These are phyloP conservation scores for Peltaster fructicola DNA, from an alignment of 2,329 filamentous ascomycete species.

Conservation along the genomic window DNA sequence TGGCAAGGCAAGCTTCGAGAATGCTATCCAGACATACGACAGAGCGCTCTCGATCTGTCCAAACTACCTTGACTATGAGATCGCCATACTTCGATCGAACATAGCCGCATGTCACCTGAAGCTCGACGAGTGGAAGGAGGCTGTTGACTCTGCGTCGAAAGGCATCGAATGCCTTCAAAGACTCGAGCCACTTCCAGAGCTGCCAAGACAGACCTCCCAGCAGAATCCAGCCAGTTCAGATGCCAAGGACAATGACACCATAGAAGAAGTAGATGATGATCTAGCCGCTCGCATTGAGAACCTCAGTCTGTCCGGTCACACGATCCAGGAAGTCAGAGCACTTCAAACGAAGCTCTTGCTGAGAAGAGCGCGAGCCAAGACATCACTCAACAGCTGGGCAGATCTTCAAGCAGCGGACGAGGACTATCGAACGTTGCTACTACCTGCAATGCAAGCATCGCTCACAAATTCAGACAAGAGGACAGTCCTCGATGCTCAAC, in stretches of 20 bases:
- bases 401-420: slow-evolving; percentile 60
- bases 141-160: slow-evolving; percentile 53
- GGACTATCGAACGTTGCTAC: slow-evolving; percentile 53
- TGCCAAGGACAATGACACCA: slow-evolving; percentile 17
- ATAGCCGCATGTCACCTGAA: slow-evolving; percentile 80
- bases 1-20: slow-evolving; percentile 48
- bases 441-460: slow-evolving; percentile 33
- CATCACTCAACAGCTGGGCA: slow-evolving; percentile 59
- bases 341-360: slow-evolving; percentile 73
- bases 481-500: slow-evolving; percentile 49
- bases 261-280: slow-evolving; percentile 34
- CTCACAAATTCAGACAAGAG: slow-evolving; percentile 49
- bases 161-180: slow-evolving; percentile 57
- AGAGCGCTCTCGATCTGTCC: slow-evolving; percentile 64
- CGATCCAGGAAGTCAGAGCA: slow-evolving; percentile 47
- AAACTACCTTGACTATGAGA: slow-evolving; percentile 70
- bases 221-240: slow-evolving; percentile 8
- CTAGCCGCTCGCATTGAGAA: slow-evolving; percentile 24
- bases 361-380: slow-evolving; percentile 55
- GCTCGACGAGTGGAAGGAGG: slow-evolving; percentile 68
- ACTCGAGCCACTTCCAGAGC: slow-evolving; percentile 29
- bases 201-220: slow-evolving; percentile 10
- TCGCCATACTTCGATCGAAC: slow-evolving; percentile 76
- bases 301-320: slow-evolving; percentile 25
- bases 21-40: slow-evolving; percentile 69